A percentile compares a stretch with the other conserved stretches of the same genome.
phyloP scores from a whole-genome alignment of 345 rosid genomes.

The Populus tremula region DNA sequence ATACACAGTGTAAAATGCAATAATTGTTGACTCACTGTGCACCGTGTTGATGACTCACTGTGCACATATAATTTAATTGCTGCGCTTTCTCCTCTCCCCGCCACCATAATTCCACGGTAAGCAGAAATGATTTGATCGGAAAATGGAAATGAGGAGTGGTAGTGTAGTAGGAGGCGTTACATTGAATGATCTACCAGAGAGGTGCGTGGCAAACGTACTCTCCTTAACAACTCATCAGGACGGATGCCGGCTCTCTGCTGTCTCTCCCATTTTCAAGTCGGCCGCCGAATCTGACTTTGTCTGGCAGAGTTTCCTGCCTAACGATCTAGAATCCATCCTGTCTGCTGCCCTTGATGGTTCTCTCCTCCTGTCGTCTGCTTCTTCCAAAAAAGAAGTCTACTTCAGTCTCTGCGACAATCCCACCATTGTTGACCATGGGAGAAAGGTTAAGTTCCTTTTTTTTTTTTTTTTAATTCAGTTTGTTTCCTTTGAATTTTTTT shows the following conservation, averaged over 20 bases:
- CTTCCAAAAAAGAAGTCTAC: slow-evolving; percentile 49
- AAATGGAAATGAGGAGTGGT: too few relatives aligned
- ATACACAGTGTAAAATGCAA: too few relatives aligned
- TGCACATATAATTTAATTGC: too few relatives aligned
- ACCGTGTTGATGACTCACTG: too few relatives aligned
- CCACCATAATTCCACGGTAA: background rate
- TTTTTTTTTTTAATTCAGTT: background rate
- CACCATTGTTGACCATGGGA: slow-evolving; percentile 50
- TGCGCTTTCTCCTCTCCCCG: too few relatives aligned
- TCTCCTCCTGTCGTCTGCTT: background rate
- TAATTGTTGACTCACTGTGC: too few relatives aligned
- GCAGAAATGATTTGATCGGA: background rate
- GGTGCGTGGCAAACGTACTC: slow-evolving; percentile 42
- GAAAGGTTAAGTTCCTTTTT: slow-evolving; percentile 37
- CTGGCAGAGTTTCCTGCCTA: slow-evolving; percentile 58
- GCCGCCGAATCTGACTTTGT: slow-evolving; percentile 55
- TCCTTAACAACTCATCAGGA: slow-evolving; percentile 49
- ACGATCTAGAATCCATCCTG: slow-evolving; percentile 30
- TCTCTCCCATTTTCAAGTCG: slow-evolving; percentile 41
- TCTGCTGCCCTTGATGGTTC: slow-evolving; percentile 14
- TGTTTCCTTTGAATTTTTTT: background rate
- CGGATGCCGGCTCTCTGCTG: slow-evolving; percentile 42
- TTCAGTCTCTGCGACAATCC: slow-evolving; percentile 41
- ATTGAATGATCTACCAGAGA: slow-evolving; percentile 38
- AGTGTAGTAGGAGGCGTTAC: background rate